Base-by-base conservation (phyloP, 768 basidiomycete species). In the Amanita exitialis region DNA sequence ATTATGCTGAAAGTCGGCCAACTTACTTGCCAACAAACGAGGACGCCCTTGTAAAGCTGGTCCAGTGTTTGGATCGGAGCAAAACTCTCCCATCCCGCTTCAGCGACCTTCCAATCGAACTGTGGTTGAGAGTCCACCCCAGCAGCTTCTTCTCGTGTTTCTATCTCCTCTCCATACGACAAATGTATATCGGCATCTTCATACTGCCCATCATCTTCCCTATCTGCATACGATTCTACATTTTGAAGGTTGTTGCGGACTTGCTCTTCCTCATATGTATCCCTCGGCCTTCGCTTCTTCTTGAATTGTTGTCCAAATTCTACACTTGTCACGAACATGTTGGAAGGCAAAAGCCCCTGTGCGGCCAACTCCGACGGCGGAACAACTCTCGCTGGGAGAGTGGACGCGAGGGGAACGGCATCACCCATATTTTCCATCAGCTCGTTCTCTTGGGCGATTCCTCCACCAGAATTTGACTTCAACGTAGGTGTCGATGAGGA, bases 301-400 rank as follows among this genome's bases (percentile, higher is more conserved):
- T 43, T 51, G n/a, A 1, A 6, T 4, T 27, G 2, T 15, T 30
- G 41, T 1, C 43, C 50, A 25, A 51, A 51, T 18, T 51, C 50
- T n/a, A 51, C 50, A 16, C 50, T 51, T 13, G 50, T 51, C 4
- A 51, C 50, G 32, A 51, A 44, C 42, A 51, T 44, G 18, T 51
- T 51, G 2, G 42, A 44, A 28, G 50, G 50, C 21, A 51, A 15
- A 4, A 16, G 50, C 1, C 43, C 43, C 15, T 30, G 28, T 1
- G 43, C 43, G 32, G 42, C 41, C 32, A 51, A 25, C 23, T 51
- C 42, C 7, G 50, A 51, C 6, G 50, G 50, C 10, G 50, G 50
- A 35, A 44, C 9, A 18, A 51, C 43, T 13, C 42, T 18, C 6
- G 15, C 10, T 34, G 13, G 20, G 10, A 32, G n/a, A 47, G 4